phyloP scores from a whole-genome alignment of 2,329 filamentous ascomycete genomes.

The Trichoderma hamatum region DNA sequence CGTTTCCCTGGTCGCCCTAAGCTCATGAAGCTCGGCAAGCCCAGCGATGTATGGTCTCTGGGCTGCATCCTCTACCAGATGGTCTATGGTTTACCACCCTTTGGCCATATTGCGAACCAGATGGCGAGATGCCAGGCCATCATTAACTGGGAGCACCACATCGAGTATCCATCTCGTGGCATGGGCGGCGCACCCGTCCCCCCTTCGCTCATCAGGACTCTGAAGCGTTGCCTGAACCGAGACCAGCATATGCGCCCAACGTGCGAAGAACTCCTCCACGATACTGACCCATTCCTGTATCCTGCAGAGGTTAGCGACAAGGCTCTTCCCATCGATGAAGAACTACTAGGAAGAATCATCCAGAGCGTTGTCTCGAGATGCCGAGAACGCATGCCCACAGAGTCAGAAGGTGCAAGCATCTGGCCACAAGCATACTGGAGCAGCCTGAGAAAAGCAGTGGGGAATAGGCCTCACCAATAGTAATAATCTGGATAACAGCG shows the following conservation, averaged over 20 bases:
- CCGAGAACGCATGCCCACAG: conserved; percentile 60
- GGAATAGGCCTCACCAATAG: conserved; percentile 35
- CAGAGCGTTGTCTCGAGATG: conserved; percentile 64
- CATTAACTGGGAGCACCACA: conserved; percentile 73
- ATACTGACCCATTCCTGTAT: conserved; percentile 65
- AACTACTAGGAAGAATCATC: conserved; percentile 63
- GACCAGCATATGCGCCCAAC: conserved; percentile 66
- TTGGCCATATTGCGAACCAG: conserved; percentile 86
- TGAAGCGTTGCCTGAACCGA: conserved; percentile 65
- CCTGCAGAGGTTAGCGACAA: conserved; percentile 60
- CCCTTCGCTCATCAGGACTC: conserved; percentile 59
- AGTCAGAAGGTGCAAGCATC: conserved; percentile 56
- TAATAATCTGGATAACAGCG: not conserved
- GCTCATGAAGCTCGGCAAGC: conserved; percentile 93
- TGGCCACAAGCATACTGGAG: conserved; percentile 67
- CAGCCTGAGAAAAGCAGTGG: conserved; percentile 57
- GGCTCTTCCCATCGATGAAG: conserved; percentile 63
- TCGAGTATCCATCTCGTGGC: conserved; percentile 71
- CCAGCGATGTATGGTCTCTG: conserved; percentile 93
- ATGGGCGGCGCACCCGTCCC: conserved; percentile 67
- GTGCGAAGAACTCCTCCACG: conserved; percentile 62
- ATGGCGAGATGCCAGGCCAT: conserved; percentile 87
- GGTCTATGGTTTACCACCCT: conserved; percentile 95
- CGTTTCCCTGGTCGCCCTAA: conserved; percentile 57
- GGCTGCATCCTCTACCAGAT: conserved; percentile 98